phyloP scores from a whole-genome alignment of 805 yeast species.

The Groenewaldozyma salmanticensis region DNA sequence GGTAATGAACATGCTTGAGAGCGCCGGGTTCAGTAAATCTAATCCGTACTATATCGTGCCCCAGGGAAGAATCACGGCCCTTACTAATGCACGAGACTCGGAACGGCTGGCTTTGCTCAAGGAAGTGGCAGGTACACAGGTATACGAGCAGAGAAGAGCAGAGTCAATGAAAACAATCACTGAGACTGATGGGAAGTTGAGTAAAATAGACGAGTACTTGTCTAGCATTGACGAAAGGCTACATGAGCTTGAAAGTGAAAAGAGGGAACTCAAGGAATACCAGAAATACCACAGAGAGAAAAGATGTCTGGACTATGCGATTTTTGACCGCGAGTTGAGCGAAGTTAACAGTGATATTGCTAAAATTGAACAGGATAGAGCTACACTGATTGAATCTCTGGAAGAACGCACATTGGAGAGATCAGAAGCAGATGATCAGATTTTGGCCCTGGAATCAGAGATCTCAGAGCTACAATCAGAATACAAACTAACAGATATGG shows the following conservation, averaged over 20 bases:
- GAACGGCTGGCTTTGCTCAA: constrained; percentile 73
- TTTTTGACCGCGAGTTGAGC: constrained; percentile 66
- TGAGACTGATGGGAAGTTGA: constrained; percentile 57
- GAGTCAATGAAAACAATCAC: constrained; percentile 77
- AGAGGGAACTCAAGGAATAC: constrained; percentile 59
- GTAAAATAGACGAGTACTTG: constrained; percentile 65
- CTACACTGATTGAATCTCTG: constrained; percentile 11
- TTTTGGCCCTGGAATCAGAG: constrained; percentile 6
- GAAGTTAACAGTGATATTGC: constrained; percentile 19
- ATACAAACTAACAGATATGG: constrained; percentile 45
- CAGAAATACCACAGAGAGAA: constrained; percentile 59
- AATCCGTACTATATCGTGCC: constrained; percentile 96
- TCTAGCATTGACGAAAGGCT: constrained; percentile 60
- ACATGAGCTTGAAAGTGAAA: constrained; percentile 71
- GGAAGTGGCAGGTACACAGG: constrained; percentile 91
- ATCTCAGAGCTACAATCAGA: constrained; percentile 40
- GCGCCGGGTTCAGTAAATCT: constrained; percentile 83
- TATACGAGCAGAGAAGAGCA: constrained; percentile 70
- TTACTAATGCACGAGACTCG: constrained; percentile 80
- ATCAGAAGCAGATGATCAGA: constrained; percentile 11
- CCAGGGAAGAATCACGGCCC: constrained; percentile 81
- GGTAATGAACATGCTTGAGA: constrained; percentile 70
- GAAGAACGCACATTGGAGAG: constrained; percentile 1
- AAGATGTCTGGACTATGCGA: constrained; percentile 62
- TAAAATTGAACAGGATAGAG: constrained; percentile 7